A percentile compares a stretch with the other conserved stretches of the same genome.
Conservation (phyloP, 2,329 filamentous ascomycete species). For the Golovinomyces cichoracearum region DNA sequence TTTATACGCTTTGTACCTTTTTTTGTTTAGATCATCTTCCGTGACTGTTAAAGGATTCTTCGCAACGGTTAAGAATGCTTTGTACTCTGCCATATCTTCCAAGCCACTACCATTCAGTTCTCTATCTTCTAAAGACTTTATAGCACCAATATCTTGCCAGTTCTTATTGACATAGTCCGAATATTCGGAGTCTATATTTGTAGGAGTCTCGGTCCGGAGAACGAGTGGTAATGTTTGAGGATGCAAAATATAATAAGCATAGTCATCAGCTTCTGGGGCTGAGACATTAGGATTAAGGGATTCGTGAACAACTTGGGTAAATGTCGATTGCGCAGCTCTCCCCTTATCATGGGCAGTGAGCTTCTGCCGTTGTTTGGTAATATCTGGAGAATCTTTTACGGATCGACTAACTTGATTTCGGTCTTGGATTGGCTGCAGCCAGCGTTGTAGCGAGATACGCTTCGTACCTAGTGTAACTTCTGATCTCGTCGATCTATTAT, state of each 20-base stretch:
- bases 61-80: slow-evolving; percentile 46
- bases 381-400: slow-evolving; percentile 24
- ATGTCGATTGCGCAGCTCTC: slow-evolving; percentile 64
- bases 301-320: slow-evolving; percentile 61
- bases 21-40: slow-evolving; percentile 67
- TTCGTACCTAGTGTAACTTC: slow-evolving; percentile 18
- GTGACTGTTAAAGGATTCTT: slow-evolving; percentile 72
- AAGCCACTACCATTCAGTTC: slow-evolving; percentile 5
- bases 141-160: slow-evolving; percentile 26
- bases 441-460: slow-evolving; percentile 31
- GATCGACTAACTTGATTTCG: slow-evolving; percentile 19
- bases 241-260: slow-evolving; percentile 67
- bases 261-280: slow-evolving; percentile 54
- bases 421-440: slow-evolving; percentile 27
- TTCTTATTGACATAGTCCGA: slow-evolving; percentile 51
- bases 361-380: slow-evolving; percentile 21
- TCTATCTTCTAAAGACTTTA: slow-evolving; percentile 4
- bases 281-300: slow-evolving; percentile 67
- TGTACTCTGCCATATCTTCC: slow-evolving; percentile 43
- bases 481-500: slow-evolving; percentile 19
- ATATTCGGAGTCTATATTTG: slow-evolving; percentile 40
- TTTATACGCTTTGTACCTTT: slow-evolving; percentile 84
- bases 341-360: slow-evolving; percentile 44
- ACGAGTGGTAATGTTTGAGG: slow-evolving; percentile 72
- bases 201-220: slow-evolving; percentile 38